Evolutionary conservation across 768 basidiomycete genomes (phyloP).

Genomic region (Cytidiella melzeri): DNA sequence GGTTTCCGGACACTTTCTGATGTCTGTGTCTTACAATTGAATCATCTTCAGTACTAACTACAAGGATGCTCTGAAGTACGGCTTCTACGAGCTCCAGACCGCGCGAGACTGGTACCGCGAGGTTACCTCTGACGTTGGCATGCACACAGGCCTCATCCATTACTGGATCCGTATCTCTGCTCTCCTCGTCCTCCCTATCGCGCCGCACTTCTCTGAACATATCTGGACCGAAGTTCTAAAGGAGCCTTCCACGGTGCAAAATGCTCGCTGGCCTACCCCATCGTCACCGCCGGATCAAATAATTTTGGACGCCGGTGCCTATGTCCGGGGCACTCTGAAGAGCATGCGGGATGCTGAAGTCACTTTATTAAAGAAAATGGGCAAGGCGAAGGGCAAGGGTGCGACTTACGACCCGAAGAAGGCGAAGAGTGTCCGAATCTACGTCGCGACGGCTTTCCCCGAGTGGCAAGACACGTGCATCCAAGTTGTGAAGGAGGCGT

Average conservation of each 20-base stretch:
- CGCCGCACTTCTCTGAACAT: conserved; percentile 92
- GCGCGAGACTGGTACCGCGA: conserved; percentile 95
- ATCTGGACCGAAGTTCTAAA: conserved; percentile 75
- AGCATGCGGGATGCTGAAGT: conserved; percentile 86
- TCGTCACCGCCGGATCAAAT: conserved; percentile 51
- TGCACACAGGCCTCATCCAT: conserved; percentile 84
- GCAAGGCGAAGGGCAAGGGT: conserved; percentile 60
- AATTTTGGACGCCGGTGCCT: conserved; percentile 66
- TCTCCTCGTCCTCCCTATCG: conserved; percentile 78
- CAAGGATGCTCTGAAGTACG: conserved; percentile 93
- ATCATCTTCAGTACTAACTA: conserved; percentile 67
- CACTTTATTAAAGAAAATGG: conserved; percentile 68
- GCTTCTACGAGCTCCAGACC: conserved; percentile 93
- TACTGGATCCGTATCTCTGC: conserved; percentile 82
- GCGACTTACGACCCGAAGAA: conserved; percentile 76
- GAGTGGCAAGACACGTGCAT: conserved; percentile 90
- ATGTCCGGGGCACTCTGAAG: conserved; percentile 91
- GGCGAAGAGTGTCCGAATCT: conserved; percentile 82
- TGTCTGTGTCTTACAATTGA: background rate
- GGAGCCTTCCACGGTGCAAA: conserved; percentile 71
- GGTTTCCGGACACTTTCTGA: background rate
- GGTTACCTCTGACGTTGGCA: conserved; percentile 80
- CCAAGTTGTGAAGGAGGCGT: conserved; percentile 64
- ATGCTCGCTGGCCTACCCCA: conserved; percentile 77
- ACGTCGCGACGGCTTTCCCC: conserved; percentile 86